These are phyloP conservation scores for Boletus edulis DNA, from an alignment of 768 basidiomycete genomes.

Conservation along the genomic window DNA sequence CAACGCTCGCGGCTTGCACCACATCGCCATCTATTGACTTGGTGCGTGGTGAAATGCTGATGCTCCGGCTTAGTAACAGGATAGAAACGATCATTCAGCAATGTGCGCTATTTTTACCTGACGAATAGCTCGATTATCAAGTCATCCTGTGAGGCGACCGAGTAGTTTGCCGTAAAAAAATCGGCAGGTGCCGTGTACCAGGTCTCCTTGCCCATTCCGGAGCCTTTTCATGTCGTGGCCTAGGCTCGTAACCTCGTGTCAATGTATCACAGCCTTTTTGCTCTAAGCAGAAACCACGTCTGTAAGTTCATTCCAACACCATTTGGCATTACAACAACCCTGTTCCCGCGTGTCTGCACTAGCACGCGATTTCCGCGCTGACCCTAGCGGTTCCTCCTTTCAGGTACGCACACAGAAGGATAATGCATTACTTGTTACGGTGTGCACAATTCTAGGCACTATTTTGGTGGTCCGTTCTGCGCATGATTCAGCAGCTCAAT, in stretches of 20 bases:
- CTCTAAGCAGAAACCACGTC: conserved; percentile 13
- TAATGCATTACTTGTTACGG: neutral
- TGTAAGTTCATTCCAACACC: conserved; percentile 12
- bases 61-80: conserved; percentile 1
- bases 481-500: neutral
- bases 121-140: neutral
- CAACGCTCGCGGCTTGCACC: conserved; percentile 1
- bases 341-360: conserved; percentile 19
- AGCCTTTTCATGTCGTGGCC: neutral
- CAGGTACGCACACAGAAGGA: neutral
- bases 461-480: neutral
- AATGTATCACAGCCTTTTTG: conserved; percentile 15
- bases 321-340: conserved; percentile 19
- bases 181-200: neutral
- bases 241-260: conserved; percentile 20
- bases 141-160: too few relatives aligned
- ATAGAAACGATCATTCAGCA: conserved; percentile 9
- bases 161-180: neutral
- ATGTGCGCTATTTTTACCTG: conserved; percentile 2
- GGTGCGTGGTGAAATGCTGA: neutral
- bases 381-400: conserved; percentile 3
- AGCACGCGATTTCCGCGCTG: conserved; percentile 19
- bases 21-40: neutral
- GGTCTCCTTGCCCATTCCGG: neutral
- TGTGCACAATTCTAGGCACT: neutral